Conservation (phyloP, 371 early-diverging fungal genomes). For the Syncephalis fuscata region DNA sequence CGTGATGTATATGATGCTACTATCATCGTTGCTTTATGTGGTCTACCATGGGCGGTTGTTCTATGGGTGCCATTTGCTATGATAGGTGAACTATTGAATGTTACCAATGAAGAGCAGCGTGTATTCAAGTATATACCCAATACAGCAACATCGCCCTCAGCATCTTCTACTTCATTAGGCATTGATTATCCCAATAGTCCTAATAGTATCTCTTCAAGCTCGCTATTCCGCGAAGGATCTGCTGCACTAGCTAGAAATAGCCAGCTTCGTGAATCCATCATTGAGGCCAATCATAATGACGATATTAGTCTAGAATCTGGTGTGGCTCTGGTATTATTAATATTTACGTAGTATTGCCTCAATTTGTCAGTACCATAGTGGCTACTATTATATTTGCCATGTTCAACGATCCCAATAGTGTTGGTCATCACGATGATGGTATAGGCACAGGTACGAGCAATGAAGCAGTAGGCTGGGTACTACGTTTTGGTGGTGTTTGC, state of each 20-base stretch:
- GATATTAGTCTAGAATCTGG: slow-evolving; percentile 31
- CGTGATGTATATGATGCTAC: slow-evolving; percentile 30
- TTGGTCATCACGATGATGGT: slow-evolving; percentile 1
- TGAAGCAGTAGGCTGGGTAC: slow-evolving; percentile 15
- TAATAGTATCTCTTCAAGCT: background rate
- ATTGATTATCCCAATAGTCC: no score
- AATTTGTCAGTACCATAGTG: slow-evolving; percentile 63
- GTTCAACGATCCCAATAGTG: background rate
- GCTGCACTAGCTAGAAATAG: background rate
- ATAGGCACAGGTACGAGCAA: slow-evolving; percentile 23
- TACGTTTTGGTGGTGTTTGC: slow-evolving; percentile 41
- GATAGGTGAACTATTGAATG: slow-evolving; percentile 38
- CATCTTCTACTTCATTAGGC: background rate
- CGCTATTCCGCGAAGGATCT: background rate
- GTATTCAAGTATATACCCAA: slow-evolving; percentile 17
- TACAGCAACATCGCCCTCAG: background rate
- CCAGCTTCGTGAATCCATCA: background rate
- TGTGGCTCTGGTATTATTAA: slow-evolving; percentile 80
- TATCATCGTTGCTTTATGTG: slow-evolving; percentile 49
- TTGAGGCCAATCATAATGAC: no score
- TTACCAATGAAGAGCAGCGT: no score
- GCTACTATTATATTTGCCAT: slow-evolving; percentile 52
- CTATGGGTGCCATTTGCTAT: slow-evolving; percentile 90
- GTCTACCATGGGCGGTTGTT: slow-evolving; percentile 76
- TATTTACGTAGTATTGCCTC: slow-evolving; percentile 84